phyloP scores from a whole-genome alignment of 2,329 filamentous ascomycete species.

The Fusarium torreyae region DNA sequence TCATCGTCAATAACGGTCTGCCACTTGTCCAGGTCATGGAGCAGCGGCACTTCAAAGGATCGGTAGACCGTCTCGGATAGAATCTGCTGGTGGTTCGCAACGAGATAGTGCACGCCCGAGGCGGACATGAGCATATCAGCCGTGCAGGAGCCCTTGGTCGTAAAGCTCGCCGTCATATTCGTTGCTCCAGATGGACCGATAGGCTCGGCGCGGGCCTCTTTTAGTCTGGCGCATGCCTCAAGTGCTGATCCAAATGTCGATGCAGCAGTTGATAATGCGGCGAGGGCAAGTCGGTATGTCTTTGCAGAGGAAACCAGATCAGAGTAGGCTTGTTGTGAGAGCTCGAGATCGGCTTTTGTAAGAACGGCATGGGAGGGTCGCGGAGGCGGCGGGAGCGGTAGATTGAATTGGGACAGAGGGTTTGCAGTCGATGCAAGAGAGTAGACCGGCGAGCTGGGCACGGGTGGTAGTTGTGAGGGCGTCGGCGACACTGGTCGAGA shows the following conservation, averaged over 20 bases:
- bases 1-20: constrained; percentile 75
- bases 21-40: constrained; percentile 80
- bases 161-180: constrained; percentile 64
- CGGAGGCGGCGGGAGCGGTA: constrained; percentile 74
- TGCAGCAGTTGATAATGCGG: constrained; percentile 72
- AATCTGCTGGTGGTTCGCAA: constrained; percentile 80
- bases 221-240: constrained; percentile 77
- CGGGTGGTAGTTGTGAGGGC: constrained; percentile 70
- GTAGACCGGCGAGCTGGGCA: constrained; percentile 75
- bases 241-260: constrained; percentile 76
- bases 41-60: constrained; percentile 76
- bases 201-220: constrained; percentile 74
- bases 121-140: constrained; percentile 74
- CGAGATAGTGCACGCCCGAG: constrained; percentile 75
- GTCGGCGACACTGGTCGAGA: constrained; percentile 64
- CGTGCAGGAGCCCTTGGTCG: constrained; percentile 68
- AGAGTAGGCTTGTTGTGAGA: constrained; percentile 74
- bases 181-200: constrained; percentile 59
- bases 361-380: constrained; percentile 72
- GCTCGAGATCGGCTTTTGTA: constrained; percentile 74
- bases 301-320: constrained; percentile 75
- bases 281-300: constrained; percentile 73
- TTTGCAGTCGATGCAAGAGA: constrained; percentile 75
- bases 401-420: constrained; percentile 70
- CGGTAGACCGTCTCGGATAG: constrained; percentile 78